A percentile compares a stretch with the other conserved stretches of the same genome.
Conservation (phyloP, 2,329 filamentous ascomycete genomes). For the Beauveria brongniartii region DNA sequence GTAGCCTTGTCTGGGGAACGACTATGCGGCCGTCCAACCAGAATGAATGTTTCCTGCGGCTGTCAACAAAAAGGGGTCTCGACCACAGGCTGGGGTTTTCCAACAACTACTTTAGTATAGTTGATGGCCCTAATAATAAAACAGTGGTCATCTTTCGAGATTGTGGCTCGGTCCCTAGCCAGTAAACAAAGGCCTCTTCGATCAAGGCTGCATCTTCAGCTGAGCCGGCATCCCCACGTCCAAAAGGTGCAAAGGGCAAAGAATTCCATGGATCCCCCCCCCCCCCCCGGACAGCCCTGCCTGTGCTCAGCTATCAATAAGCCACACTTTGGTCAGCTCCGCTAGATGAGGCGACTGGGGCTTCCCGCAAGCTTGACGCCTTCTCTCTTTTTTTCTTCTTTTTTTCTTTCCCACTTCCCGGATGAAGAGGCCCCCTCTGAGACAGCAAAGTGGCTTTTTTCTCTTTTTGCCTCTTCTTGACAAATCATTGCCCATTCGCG, state of each 20-base stretch:
- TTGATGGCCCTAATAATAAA: no score
- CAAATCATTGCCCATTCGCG: not conserved
- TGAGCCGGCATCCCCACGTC: constrained; percentile 4
- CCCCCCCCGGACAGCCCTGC: constrained; percentile 2
- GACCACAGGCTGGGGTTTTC: not conserved
- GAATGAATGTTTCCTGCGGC: not conserved
- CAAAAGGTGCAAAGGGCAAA: not conserved
- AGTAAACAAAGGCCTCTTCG: not conserved
- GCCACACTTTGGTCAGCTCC: not conserved
- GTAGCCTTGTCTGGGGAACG: not conserved
- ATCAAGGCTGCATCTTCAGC: constrained; percentile 8
- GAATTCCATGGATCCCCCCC: not conserved
- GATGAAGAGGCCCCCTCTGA: not conserved
- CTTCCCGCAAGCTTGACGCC: constrained; percentile 9
- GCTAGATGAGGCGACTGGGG: not conserved
- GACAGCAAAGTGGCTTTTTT: not conserved
- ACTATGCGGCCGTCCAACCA: not conserved
- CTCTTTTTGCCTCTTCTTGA: not conserved
- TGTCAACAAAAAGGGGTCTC: not conserved
- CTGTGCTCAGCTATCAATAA: not conserved
- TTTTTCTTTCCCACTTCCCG: not conserved
- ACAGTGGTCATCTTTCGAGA: not conserved
- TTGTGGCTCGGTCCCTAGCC: not conserved
- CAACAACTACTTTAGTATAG: not conserved
- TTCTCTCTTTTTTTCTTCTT: not conserved